These are phyloP conservation scores for Taxawa tesnikishii DNA, from an alignment of 2,329 filamentous ascomycete genomes.

Conservation along the genomic window DNA sequence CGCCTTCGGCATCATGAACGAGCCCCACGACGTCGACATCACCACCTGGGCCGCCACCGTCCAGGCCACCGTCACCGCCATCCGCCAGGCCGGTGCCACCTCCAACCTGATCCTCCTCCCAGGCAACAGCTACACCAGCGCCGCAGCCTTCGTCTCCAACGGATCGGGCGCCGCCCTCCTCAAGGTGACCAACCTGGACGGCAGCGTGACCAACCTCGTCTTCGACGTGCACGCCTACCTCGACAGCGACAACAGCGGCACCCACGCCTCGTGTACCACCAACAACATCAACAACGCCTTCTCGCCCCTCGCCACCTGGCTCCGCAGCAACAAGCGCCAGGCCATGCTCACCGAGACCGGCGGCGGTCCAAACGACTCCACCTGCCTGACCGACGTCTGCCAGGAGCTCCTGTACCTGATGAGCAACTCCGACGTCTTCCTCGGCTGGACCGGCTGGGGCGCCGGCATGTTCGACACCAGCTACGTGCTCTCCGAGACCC, in stretches of 20 bases:
- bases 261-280: constrained; percentile 19
- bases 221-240: constrained; percentile 32
- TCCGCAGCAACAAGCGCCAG: constrained; percentile 22
- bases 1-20: constrained; percentile 58
- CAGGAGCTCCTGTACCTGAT: constrained; percentile 18
- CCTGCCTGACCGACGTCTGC: constrained; percentile 22
- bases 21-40: constrained; percentile 47
- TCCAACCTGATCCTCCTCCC: constrained; percentile 52
- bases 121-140: constrained; percentile 36
- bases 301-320: constrained; percentile 22
- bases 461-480: constrained; percentile 17
- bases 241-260: constrained; percentile 27
- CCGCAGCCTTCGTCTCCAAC: constrained; percentile 13
- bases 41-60: constrained; percentile 46
- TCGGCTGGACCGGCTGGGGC: constrained; percentile 20
- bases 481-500: constrained; percentile 18
- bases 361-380: constrained; percentile 21
- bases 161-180: constrained; percentile 16
- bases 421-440: constrained; percentile 18
- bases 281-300: constrained; percentile 22
- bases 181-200: constrained; percentile 17
- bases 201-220: constrained; percentile 19
- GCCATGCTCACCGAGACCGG: constrained; percentile 30
- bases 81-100: constrained; percentile 51
- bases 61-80: constrained; percentile 52